Conservation (phyloP, 768 basidiomycete species). For the Cyclocybe aegerita region DNA sequence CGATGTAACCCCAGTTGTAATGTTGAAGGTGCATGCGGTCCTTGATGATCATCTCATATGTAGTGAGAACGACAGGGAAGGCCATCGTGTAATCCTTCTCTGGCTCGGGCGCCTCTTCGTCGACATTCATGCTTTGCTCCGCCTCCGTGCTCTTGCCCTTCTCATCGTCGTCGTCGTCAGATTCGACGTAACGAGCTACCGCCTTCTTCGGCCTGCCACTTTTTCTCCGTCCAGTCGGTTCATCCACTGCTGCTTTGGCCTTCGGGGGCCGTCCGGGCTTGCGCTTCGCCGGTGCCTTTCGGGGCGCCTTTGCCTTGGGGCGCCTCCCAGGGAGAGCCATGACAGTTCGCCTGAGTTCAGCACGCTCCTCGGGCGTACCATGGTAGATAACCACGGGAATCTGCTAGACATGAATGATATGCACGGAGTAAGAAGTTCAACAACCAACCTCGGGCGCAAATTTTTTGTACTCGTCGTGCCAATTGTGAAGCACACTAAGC, state of each 20-base stretch:
- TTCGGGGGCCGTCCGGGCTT: constrained; percentile 14
- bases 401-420: constrained; percentile 30
- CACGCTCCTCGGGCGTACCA: constrained; percentile 79
- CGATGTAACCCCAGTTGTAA: constrained; percentile 87
- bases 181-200: constrained; percentile 16
- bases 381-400: constrained; percentile 92
- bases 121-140: constrained; percentile 13
- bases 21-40: constrained; percentile 62
- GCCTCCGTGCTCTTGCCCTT: constrained; percentile 17
- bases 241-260: constrained; percentile 6
- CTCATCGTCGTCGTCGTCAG: constrained; percentile 18
- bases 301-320: constrained; percentile 10
- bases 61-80: constrained; percentile 87
- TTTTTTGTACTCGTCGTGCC: constrained; percentile 80
- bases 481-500: constrained; percentile 90
- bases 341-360: constrained; percentile 66
- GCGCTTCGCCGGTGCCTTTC: constrained; percentile 13
- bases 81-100: constrained; percentile 16
- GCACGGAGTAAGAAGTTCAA: constrained; percentile 1
- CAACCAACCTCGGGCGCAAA: constrained; percentile 74
- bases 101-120: constrained; percentile 9
- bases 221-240: neutral
- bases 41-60: constrained; percentile 90
- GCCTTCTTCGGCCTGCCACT: constrained; percentile 18
- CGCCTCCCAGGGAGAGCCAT: constrained; percentile 39